phyloP scores from a whole-genome alignment of 139 green algal species.

The Chlorella sp. region DNA sequence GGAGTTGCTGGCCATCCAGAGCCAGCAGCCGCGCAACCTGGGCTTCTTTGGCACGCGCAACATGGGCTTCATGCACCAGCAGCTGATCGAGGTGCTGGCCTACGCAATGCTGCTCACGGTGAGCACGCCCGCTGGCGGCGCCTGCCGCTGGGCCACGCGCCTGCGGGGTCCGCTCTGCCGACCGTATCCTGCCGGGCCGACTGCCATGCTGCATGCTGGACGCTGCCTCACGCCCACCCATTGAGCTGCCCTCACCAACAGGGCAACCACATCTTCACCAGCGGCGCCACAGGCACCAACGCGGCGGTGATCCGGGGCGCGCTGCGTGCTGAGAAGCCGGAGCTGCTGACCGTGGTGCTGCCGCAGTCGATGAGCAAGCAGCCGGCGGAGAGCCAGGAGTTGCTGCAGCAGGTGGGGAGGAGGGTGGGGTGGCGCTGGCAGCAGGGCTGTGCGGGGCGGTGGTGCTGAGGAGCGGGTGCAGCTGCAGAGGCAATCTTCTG shows the following conservation, averaged over 20 bases:
- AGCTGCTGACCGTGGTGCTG: conserved; percentile 97
- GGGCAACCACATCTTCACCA: conserved; percentile 98
- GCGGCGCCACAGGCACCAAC: conserved; percentile 96
- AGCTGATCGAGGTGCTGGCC: conserved; percentile 97
- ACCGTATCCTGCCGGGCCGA: no score
- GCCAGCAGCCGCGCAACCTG: conserved; percentile 89
- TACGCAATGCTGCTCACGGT: conserved; percentile 98
- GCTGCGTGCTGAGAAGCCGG: conserved; percentile 89
- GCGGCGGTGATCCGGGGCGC: conserved; percentile 97
- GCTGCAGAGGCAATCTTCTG: neutral
- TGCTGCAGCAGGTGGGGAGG: conserved; percentile 73
- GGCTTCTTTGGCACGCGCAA: conserved; percentile 99
- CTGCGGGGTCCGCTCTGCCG: neutral
- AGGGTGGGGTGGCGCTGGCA: conserved; percentile 29
- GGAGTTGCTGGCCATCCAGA: conserved; percentile 98
- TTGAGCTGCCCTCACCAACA: conserved; percentile 34
- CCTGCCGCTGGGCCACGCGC: neutral
- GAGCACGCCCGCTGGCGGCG: conserved; percentile 20
- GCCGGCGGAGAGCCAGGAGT: conserved; percentile 92
- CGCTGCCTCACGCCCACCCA: neutral
- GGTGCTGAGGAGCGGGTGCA: neutral
- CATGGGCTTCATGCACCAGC: conserved; percentile 98
- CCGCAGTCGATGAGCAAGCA: conserved; percentile 89
- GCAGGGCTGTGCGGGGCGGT: neutral
- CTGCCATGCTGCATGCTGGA: no score